These are phyloP conservation scores for Boletus smithii DNA, from an alignment of 1,284 basidiomycete species.

Conservation along the genomic window DNA sequence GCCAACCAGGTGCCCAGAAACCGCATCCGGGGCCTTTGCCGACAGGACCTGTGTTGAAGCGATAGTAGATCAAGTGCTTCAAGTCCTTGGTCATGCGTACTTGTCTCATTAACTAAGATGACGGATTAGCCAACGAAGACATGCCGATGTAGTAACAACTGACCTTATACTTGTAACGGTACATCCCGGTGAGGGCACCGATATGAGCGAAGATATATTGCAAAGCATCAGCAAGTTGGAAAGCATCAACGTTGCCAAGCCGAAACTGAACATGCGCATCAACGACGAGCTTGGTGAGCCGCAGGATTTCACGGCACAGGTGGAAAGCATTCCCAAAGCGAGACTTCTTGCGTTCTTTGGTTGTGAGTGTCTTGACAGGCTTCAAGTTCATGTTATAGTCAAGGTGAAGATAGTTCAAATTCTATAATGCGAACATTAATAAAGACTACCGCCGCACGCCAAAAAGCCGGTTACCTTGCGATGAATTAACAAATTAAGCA, in stretches of 20 bases:
- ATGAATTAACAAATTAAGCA: constrained; percentile 98
- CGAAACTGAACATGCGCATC: constrained; percentile 99
- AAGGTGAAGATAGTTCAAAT: constrained; percentile 91
- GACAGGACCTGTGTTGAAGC: constrained; percentile 99
- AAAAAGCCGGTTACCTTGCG: constrained; percentile 63
- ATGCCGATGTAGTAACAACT: constrained; percentile 15
- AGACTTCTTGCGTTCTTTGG: constrained; percentile 99
- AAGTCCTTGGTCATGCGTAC: constrained; percentile 99
- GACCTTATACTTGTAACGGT: constrained; percentile 98
- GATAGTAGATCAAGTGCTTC: constrained; percentile 96
- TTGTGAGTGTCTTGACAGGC: constrained; percentile 98
- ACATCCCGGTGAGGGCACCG: constrained; percentile 98
- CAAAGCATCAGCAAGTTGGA: constrained; percentile 97
- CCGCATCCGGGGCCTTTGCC: constrained; percentile 99
- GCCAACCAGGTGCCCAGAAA: constrained; percentile 99
- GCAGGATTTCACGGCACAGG: constrained; percentile 94
- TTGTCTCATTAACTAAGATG: constrained; percentile 87
- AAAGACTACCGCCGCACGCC: background rate
- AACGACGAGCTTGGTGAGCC: constrained; percentile 97
- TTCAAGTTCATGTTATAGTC: constrained; percentile 97
- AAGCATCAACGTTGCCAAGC: constrained; percentile 97
- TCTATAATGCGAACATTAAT: constrained; percentile 44
- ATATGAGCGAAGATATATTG: constrained; percentile 99
- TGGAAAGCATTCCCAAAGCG: constrained; percentile 99
- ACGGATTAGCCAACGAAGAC: constrained; percentile 5